These are phyloP conservation scores for Talaromyces sp. DNA, from an alignment of 2,329 filamentous ascomycete species.

Conservation along the genomic window DNA sequence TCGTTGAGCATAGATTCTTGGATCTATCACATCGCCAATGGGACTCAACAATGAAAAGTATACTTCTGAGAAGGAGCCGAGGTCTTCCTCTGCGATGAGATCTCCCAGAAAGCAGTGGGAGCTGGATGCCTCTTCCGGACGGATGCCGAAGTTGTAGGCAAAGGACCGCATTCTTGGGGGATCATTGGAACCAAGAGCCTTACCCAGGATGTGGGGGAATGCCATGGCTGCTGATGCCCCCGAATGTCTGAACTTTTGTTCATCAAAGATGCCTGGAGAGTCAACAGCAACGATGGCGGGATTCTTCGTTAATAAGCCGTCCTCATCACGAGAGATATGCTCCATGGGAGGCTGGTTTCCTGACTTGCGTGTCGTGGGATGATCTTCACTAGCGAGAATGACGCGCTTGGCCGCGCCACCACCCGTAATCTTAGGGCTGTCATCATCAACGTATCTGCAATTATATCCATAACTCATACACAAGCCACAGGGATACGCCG, in stretches of 20 bases:
- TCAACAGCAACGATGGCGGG: slow-evolving; percentile 6
- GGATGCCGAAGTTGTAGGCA: slow-evolving; percentile 34
- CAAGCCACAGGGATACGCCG: slow-evolving; percentile 29
- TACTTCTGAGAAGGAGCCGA: slow-evolving; percentile 22
- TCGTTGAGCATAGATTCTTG: slow-evolving; percentile 27
- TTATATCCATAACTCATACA: slow-evolving; percentile 30
- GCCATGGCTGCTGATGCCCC: slow-evolving; percentile 32
- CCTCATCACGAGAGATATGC: background rate
- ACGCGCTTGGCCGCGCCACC: background rate
- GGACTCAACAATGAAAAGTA: slow-evolving; percentile 27
- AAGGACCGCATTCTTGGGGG: slow-evolving; percentile 28
- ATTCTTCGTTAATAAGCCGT: slow-evolving; percentile 17
- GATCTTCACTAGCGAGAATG: background rate
- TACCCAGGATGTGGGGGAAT: slow-evolving; percentile 29
- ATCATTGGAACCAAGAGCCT: slow-evolving; percentile 27
- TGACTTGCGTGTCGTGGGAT: background rate
- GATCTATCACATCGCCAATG: slow-evolving; percentile 26
- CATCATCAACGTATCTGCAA: slow-evolving; percentile 26
- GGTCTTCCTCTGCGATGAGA: slow-evolving; percentile 28
- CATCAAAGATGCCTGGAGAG: slow-evolving; percentile 29
- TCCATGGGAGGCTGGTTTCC: background rate
- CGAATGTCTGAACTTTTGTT: slow-evolving; percentile 27
- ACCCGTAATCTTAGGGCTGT: background rate
- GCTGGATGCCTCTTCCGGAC: slow-evolving; percentile 30
- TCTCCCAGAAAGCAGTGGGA: slow-evolving; percentile 23